Conservation (phyloP, 305 asterid species). For the Solanum hybrid region DNA sequence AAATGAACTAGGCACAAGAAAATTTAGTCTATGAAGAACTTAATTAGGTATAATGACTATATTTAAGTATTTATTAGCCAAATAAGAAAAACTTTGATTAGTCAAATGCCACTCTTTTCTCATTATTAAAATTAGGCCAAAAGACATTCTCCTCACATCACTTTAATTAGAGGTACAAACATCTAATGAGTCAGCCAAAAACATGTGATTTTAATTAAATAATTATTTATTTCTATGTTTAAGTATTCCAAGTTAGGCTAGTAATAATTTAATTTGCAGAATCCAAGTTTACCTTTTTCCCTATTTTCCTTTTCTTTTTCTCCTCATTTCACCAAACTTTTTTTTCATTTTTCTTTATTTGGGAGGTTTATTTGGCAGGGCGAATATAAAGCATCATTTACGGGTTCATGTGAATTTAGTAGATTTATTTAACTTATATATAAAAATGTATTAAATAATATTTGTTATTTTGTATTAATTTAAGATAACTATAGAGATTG, state of each 20-base stretch:
- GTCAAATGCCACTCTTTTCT: background rate
- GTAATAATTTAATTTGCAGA: background rate
- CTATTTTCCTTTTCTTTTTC: background rate
- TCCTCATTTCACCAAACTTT: background rate
- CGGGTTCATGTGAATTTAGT: background rate
- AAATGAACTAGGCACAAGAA: background rate
- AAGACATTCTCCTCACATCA: constrained; percentile 21
- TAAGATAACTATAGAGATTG: background rate
- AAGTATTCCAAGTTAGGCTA: background rate
- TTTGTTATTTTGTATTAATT: background rate
- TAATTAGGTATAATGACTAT: background rate
- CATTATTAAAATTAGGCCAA: background rate
- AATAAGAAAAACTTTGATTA: background rate
- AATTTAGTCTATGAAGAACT: background rate
- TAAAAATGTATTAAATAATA: background rate
- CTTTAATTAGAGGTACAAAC: background rate
- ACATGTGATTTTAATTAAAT: constrained; percentile 8
- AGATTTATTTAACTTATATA: background rate
- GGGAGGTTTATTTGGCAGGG: background rate
- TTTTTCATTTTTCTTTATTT: background rate
- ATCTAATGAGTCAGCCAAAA: background rate
- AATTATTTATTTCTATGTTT: background rate
- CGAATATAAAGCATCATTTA: background rate
- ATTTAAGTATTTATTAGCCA: background rate
- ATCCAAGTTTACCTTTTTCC: background rate